Conservation (phyloP, 306 rosid genomes). For the Sophora flavescens region DNA sequence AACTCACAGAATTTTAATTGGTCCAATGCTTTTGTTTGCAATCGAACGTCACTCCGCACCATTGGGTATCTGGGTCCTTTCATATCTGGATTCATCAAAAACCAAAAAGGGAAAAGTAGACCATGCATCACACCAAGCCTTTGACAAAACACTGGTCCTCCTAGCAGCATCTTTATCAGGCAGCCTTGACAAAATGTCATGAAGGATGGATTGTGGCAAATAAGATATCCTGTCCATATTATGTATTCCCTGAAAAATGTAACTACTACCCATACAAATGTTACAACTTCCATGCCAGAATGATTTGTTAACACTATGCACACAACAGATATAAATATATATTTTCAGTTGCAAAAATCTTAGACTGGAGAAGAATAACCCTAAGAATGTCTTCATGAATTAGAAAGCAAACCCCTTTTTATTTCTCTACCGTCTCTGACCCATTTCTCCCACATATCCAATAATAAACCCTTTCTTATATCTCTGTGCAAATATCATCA, state of each 20-base stretch:
- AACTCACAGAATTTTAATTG: background rate
- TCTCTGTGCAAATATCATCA: no score
- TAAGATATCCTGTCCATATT: background rate
- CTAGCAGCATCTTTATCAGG: constrained; percentile 30
- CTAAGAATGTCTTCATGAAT: no score
- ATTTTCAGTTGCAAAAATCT: no score
- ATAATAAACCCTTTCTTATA: no score
- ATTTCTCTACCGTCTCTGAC: no score
- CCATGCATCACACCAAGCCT: constrained; percentile 1
- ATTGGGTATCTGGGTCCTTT: background rate
- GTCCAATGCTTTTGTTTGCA: background rate
- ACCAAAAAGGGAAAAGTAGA: background rate
- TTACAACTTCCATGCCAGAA: background rate
- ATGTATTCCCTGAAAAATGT: background rate
- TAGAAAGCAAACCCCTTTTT: no score
- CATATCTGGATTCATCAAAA: background rate
- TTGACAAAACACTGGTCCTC: constrained; percentile 4
- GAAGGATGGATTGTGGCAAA: constrained; percentile 33
- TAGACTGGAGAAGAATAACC: no score
- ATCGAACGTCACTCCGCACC: background rate
- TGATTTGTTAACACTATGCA: background rate
- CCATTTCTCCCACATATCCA: no score
- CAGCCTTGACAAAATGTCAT: constrained; percentile 38
- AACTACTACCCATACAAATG: background rate
- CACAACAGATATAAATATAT: no score